These are phyloP conservation scores for Cucurbita pepo DNA, from an alignment of 306 rosid species.

Conservation along the genomic window DNA sequence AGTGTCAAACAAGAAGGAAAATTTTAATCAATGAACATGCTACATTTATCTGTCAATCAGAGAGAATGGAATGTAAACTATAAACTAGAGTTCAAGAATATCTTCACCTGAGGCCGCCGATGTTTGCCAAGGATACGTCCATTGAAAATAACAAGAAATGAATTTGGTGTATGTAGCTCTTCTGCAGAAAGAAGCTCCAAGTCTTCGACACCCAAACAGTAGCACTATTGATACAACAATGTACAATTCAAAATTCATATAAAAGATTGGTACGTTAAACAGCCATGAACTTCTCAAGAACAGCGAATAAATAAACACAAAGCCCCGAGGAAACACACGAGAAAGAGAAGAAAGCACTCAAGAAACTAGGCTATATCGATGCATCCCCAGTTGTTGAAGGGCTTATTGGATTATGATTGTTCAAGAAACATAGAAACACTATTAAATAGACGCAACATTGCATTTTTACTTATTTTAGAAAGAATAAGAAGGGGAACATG, in stretches of 20 bases:
- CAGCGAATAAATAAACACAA: not conserved
- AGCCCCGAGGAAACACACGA: not conserved
- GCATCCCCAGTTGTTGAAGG: not conserved
- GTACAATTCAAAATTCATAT: conserved; percentile 5
- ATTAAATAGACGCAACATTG: not conserved
- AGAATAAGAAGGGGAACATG: not conserved
- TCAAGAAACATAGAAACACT: not conserved
- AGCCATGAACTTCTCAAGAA: no score
- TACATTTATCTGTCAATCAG: not conserved
- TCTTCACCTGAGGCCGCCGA: conserved; percentile 64
- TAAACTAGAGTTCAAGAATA: not conserved
- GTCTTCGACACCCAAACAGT: conserved; percentile 60
- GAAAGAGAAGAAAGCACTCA: not conserved
- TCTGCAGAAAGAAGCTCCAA: conserved; percentile 70
- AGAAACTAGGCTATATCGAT: not conserved
- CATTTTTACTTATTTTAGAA: not conserved
- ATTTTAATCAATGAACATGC: not conserved
- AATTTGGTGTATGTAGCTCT: conserved; percentile 78
- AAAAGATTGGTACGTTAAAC: not conserved
- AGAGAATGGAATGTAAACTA: not conserved
- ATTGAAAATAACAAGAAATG: conserved; percentile 75
- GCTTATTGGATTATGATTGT: not conserved
- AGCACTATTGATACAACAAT: conserved; percentile 35
- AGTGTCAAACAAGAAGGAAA: not conserved
- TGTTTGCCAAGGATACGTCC: conserved; percentile 93